Base-by-base conservation (phyloP, 306 rosid genomes). In the Begonia peltatifolia region DNA sequence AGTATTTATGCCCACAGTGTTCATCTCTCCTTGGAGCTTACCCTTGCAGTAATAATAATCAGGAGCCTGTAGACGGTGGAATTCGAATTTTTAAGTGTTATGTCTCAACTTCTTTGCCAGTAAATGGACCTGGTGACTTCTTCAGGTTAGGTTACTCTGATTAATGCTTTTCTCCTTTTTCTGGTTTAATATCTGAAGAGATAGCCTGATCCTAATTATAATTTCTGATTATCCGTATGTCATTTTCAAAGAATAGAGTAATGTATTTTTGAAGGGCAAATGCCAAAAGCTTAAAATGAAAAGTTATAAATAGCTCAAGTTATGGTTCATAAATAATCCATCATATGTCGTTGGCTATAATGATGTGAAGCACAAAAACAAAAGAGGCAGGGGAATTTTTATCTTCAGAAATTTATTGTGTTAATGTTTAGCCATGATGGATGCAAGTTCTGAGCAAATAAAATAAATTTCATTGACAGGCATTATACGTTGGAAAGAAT, bases 81-180 rank as follows among this genome's bases (percentile, higher is more conserved):
- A 80, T 86, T 57, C 79, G 95, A 52, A 50, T 83, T 43, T 86
- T 80, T 75, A 90, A 90, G 62, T 90, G 94, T 70, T 68, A 75
- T 63, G 63, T 86, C 65, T 81, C 88, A 56, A 80, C 94, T 46
- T 48, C 82, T 56, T 49, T 66, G 54, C 77, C 83, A 35, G 73
- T 63, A 53, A 69, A 71, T 8, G 90, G 71, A 51, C 54, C 78
- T 14, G 75, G 56, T 43, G 84, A 90, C 52, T 52, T 81, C 43
- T 83, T 86, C 76, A 86, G 94, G 99, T 90, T 46, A 63, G 81
- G 65, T 50, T 51, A 68, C 17, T 55, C 14, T 58, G 42, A 41
- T 52, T 25, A 30, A 5, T 52, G 17, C 20, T 59, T 57, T 52
- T 60, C 12, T 48, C 5, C n/a, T 14, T 4, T 42, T 22, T 62